phyloP scores from a whole-genome alignment of 1,284 basidiomycete genomes.

The Phlebopus sp. region DNA sequence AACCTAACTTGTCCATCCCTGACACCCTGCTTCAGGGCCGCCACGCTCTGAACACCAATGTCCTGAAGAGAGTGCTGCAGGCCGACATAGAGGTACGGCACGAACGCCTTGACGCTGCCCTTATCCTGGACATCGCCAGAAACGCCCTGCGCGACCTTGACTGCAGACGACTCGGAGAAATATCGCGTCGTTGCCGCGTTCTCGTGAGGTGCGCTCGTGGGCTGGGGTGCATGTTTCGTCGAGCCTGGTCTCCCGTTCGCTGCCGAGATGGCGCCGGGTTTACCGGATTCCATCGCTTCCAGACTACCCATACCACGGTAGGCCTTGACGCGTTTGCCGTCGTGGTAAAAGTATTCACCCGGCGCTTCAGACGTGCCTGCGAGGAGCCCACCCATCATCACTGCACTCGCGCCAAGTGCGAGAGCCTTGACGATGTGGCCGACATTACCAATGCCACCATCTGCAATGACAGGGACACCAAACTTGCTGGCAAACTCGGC shows the following conservation, averaged over 20 bases:
- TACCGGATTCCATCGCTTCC: slow-evolving; percentile 93
- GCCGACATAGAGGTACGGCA: slow-evolving; percentile 91
- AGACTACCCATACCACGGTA: slow-evolving; percentile 98
- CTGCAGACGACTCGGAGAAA: slow-evolving; percentile 92
- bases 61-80: slow-evolving; percentile 97
- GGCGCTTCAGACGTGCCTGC: slow-evolving; percentile 97
- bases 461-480: slow-evolving; percentile 97
- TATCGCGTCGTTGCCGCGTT: slow-evolving; percentile 97
- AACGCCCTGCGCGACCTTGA: slow-evolving; percentile 98
- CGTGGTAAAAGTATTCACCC: slow-evolving; percentile 98
- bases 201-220: slow-evolving; percentile 59
- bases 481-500: slow-evolving; percentile 93
- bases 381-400: slow-evolving; percentile 98
- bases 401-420: slow-evolving; percentile 88
- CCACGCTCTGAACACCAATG: slow-evolving; percentile 75
- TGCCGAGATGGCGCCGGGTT: slow-evolving; percentile 36
- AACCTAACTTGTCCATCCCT: slow-evolving; percentile 75
- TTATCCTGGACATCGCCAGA: slow-evolving; percentile 97
- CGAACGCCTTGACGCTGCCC: slow-evolving; percentile 87
- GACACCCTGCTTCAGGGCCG: slow-evolving; percentile 63
- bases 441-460: slow-evolving; percentile 94
- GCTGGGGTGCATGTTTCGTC: slow-evolving; percentile 48
- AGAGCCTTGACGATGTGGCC: slow-evolving; percentile 98
- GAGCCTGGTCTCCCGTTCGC: slow-evolving; percentile 33
- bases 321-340: slow-evolving; percentile 97